These are phyloP conservation scores for Penicillium argentinense DNA, from an alignment of 495 filamentous ascomycete genomes.

Conservation along the genomic window DNA sequence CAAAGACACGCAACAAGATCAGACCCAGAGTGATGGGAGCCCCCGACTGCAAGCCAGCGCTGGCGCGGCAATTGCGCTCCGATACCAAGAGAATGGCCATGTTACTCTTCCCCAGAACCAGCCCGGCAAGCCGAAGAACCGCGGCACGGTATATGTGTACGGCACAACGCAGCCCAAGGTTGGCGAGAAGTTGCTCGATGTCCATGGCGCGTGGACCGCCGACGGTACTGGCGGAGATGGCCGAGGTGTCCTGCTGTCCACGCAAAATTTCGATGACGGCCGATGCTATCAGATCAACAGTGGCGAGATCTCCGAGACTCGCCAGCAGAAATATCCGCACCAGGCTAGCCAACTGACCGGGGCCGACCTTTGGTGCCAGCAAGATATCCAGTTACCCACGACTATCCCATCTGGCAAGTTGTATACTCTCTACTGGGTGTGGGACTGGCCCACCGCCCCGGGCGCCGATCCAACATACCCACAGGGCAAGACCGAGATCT, in stretches of 20 bases:
- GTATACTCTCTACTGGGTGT: conserved; percentile 87
- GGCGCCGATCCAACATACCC: conserved; percentile 44
- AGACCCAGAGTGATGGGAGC: conserved; percentile 53
- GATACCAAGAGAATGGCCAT: conserved; percentile 87
- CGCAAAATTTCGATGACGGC: conserved; percentile 77
- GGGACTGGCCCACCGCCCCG: conserved; percentile 75
- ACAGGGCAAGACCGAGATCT: conserved; percentile 64
- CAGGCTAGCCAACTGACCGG: conserved; percentile 43
- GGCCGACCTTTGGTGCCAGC: conserved; percentile 70
- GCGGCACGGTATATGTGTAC: conserved; percentile 79
- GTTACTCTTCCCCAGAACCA: conserved; percentile 64
- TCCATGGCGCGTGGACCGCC: conserved; percentile 71
- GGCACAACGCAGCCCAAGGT: conserved; percentile 67
- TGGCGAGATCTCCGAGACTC: conserved; percentile 49
- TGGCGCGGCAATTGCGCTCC: conserved; percentile 68
- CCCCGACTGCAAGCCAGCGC: conserved; percentile 65
- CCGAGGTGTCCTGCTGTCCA: conserved; percentile 69
- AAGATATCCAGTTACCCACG: conserved; percentile 67
- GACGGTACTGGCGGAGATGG: conserved; percentile 76
- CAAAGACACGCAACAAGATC: conserved; percentile 50
- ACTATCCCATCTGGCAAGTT: conserved; percentile 51
- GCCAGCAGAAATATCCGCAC: conserved; percentile 53
- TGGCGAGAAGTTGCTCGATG: conserved; percentile 62
- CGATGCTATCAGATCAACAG: conserved; percentile 74
- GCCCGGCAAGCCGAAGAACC: conserved; percentile 61